Evolutionary conservation across 2,329 filamentous ascomycete genomes (phyloP).

Genomic region (Claviceps maximensis): DNA sequence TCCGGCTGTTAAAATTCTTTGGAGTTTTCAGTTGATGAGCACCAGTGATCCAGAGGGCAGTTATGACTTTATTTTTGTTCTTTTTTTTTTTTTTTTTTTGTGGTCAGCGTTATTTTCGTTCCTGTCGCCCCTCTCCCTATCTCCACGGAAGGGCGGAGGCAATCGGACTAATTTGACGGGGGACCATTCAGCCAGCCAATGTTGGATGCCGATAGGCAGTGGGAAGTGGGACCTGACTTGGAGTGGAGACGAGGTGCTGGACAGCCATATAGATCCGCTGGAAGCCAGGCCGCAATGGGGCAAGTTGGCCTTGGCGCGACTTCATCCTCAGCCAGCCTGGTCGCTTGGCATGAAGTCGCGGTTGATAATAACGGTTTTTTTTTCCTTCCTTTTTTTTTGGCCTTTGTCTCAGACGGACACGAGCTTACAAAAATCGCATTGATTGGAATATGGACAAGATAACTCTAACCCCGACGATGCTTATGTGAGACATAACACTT

Average conservation of each 20-base stretch:
- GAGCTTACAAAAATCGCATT: neutral
- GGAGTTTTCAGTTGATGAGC: neutral
- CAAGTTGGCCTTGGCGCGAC: neutral
- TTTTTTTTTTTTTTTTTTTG: neutral
- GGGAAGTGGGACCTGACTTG: too few relatives aligned
- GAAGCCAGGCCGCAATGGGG: neutral
- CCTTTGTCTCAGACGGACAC: neutral
- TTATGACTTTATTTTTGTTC: neutral
- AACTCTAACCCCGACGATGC: neutral
- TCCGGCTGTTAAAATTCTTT: neutral
- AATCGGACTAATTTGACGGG: slow-evolving; percentile 1
- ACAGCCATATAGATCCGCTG: neutral
- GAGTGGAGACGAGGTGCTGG: too few relatives aligned
- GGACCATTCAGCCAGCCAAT: slow-evolving; percentile 1
- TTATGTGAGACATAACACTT: neutral
- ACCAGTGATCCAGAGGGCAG: neutral
- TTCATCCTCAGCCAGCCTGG: neutral
- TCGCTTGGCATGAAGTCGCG: neutral
- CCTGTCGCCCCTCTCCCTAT: neutral
- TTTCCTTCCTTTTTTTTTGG: neutral
- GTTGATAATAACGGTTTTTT: neutral
- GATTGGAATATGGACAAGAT: neutral
- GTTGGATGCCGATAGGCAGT: neutral
- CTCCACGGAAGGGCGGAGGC: neutral
- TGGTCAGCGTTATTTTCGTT: neutral